phyloP scores from a whole-genome alignment of 1,284 basidiomycete species.

The Sphagnurus paluster region DNA sequence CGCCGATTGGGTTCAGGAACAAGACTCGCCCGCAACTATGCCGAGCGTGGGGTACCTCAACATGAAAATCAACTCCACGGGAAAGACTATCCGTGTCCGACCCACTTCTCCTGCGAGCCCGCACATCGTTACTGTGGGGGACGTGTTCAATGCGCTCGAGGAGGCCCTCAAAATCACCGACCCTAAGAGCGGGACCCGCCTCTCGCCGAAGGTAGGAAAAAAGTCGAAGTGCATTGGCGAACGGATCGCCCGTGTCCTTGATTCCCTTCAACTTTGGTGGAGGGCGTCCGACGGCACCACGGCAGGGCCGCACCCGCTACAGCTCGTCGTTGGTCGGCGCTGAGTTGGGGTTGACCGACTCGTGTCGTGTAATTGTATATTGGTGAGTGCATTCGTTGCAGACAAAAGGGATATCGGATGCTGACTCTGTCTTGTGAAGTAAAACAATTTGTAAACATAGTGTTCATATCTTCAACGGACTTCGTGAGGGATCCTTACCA shows the following conservation, averaged over 20 bases:
- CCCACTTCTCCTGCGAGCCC: conserved; percentile 4
- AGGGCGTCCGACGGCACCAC: background rate
- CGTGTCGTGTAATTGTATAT: background rate
- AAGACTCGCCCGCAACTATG: conserved; percentile 12
- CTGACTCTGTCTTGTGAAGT: background rate
- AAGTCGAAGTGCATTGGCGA: background rate
- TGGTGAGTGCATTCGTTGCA: background rate
- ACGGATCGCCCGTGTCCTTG: background rate
- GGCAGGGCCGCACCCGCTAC: conserved; percentile 8
- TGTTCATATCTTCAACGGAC: no score
- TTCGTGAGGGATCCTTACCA: no score
- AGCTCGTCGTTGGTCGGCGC: conserved; percentile 9
- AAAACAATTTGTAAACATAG: background rate
- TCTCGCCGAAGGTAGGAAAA: background rate
- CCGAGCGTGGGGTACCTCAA: conserved; percentile 11
- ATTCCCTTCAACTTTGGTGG: background rate
- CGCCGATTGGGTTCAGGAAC: background rate
- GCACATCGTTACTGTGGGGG: conserved; percentile 10
- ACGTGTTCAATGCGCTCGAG: conserved; percentile 8
- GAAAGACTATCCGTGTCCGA: conserved; percentile 6
- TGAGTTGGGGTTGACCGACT: background rate
- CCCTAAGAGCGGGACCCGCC: background rate
- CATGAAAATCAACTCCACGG: conserved; percentile 6
- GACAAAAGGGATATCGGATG: background rate
- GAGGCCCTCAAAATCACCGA: background rate